phyloP scores from a whole-genome alignment of 2,329 filamentous ascomycete genomes.

The Aspergillus vadensis region DNA sequence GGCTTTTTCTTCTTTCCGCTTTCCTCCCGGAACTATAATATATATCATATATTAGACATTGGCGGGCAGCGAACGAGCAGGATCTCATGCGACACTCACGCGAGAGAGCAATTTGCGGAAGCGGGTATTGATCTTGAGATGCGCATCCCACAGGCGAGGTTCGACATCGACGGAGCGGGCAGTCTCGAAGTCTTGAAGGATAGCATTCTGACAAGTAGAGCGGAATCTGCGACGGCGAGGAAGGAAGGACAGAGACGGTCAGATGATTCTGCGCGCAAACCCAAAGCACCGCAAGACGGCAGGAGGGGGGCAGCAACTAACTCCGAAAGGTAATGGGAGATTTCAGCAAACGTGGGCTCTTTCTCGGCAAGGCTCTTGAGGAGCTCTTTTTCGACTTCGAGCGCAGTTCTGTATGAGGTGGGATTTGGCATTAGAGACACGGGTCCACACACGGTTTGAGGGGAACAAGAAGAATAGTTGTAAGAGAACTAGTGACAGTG shows the following conservation, averaged over 20 bases:
- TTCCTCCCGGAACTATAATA: slow-evolving; percentile 51
- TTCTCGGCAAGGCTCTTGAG: slow-evolving; percentile 51
- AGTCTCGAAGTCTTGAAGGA: slow-evolving; percentile 64
- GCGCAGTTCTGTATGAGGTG: slow-evolving; percentile 34
- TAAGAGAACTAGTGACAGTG: background rate
- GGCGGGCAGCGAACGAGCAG: background rate
- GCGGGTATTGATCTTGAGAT: slow-evolving; percentile 73
- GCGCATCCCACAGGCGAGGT: slow-evolving; percentile 73
- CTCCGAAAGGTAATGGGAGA: slow-evolving; percentile 49
- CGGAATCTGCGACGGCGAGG: slow-evolving; percentile 59
- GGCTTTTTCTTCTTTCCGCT: slow-evolving; percentile 55
- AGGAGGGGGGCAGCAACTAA: slow-evolving; percentile 19
- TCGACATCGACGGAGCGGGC: slow-evolving; percentile 65
- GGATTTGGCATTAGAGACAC: slow-evolving; percentile 18
- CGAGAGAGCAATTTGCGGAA: slow-evolving; percentile 71
- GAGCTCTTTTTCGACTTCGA: slow-evolving; percentile 53
- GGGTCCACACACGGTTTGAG: slow-evolving; percentile 12
- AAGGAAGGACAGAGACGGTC: background rate
- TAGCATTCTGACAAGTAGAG: slow-evolving; percentile 68
- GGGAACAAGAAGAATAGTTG: slow-evolving; percentile 4
- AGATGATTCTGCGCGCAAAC: slow-evolving; percentile 14
- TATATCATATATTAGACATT: slow-evolving; percentile 10
- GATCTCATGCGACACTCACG: slow-evolving; percentile 35
- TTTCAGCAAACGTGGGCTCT: slow-evolving; percentile 53
- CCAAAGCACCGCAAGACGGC: background rate